Base-by-base conservation (phyloP, 106 monocot species). In the Acorus calamus region DNA sequence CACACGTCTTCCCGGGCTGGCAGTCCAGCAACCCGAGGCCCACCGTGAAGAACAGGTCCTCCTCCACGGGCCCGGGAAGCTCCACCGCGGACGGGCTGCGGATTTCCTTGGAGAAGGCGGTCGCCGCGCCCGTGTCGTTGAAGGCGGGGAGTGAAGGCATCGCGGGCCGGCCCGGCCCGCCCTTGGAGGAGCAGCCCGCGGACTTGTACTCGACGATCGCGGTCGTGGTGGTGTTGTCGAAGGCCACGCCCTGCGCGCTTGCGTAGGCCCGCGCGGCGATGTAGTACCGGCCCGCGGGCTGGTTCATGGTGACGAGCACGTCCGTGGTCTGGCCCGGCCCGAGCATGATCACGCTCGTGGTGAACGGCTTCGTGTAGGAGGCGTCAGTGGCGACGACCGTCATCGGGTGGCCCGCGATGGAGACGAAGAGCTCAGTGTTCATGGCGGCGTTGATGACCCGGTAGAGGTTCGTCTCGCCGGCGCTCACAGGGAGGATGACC, bases 261-360 rank as follows among this genome's bases (percentile, higher is more conserved):
- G 74, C 45, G 56, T 80, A 84, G 28, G 80, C 84, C 4, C 59
- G 66, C 48, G 80, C 80, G 43, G 84, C 84, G 11, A 84, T 71
- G 69, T 84, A 80, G 63, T 84, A 84, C 11, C 80, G 62, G 6
- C 73, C 55, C 4, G 77, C 59, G 3, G 80, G 52, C 61, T 77
- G 80, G 70, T 77, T 58, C 57, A 70, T 66, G 52, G 52, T 74
- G 67, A 84, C 67, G 47, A 84, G 73, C 45, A 84, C 80, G 56
- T 84, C 84, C 3, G 84, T 84, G 56, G 84, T 84, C 70, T 84
- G 84, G 13, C 84, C 84, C 3, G 84, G 84, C 10, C 57, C 63
- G 43, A 84, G 68, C 73, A 80, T 66, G 52, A 84, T 45, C 5
- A 74, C 70, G 14, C 65, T 59, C 44, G 84, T 84, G 28, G 61